Base-by-base conservation (phyloP, 225 moss, liverwort and hornwort genomes). In the Climacium dendroides region DNA sequence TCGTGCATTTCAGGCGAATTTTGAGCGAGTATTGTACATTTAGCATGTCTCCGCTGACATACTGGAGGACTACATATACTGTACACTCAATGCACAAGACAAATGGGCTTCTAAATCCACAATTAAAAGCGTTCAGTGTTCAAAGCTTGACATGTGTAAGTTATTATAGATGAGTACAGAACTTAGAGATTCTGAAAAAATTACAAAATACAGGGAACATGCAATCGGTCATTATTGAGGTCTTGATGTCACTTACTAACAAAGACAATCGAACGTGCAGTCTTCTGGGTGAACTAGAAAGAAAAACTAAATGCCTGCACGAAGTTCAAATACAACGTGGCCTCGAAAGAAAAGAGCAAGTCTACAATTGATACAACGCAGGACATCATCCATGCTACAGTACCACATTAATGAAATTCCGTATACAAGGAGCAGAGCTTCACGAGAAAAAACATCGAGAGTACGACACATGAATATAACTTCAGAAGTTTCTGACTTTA, bases 401-500 rank as follows among this genome's bases (percentile, higher is more conserved):
- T 59, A 74, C 75, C 75, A 62, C 50, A 73, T 19, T 4, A n/a
- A 23, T 26, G n/a, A 47, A 48, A 75, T 50, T n/a, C 64, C 19
- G 79, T 45, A 47, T 2, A 26, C 61, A 32, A 81, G 10, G 60
- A 72, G 71, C 29, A 65, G 14, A 80, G 45, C 15, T 34, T 61
- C n/a, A 50, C 24, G 81, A 65, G 35, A 64, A 64, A n/a, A 47
- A 50, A 63, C 65, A 81, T 65, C 35, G 54, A 72, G 62, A 45
- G 84, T 58, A 60, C 62, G 79, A 83, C 57, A 63, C 63, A 78
- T 23, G 89, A 29, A 74, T 53, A 67, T 81, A 76, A 85, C 86
- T 86, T 86, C 81, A 86, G 69, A 86, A 82, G 61, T 89, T 76
- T 89, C 89, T 78, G 76, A 82, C 82, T 67, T 89, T 86, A 86